Conservation (phyloP, 2,329 filamentous ascomycete genomes). For the Penicillium crustosum region DNA sequence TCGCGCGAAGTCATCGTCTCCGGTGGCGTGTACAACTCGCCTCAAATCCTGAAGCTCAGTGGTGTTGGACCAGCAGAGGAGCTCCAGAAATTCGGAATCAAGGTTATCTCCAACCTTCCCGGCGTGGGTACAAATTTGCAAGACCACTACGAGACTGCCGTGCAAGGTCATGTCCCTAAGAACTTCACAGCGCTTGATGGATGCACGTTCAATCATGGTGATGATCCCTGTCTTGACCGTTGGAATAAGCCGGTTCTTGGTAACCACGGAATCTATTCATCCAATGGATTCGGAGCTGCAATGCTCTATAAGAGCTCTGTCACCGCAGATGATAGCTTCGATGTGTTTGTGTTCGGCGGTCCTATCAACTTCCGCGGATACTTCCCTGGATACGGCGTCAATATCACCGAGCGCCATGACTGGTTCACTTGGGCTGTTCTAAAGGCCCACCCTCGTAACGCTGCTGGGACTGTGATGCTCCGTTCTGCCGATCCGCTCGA, state of each 20-base stretch:
- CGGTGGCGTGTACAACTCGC: conserved; percentile 61
- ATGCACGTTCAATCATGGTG: conserved; percentile 32
- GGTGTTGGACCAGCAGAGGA: conserved; percentile 61
- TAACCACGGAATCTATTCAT: conserved; percentile 45
- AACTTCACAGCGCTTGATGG: conserved; percentile 34
- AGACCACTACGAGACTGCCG: conserved; percentile 50
- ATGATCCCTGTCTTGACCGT: conserved; percentile 46
- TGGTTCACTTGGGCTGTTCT: conserved; percentile 52
- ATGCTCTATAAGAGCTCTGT: conserved; percentile 41
- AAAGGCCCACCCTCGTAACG: conserved; percentile 64
- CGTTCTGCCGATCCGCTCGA: conserved; percentile 63
- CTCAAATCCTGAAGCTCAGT: conserved; percentile 64
- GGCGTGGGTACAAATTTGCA: conserved; percentile 66
- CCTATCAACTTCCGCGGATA: conserved; percentile 59
- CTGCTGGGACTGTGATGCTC: conserved; percentile 62
- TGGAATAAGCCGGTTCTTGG: conserved; percentile 44
- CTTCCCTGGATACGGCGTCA: conserved; percentile 45
- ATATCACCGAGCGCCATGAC: conserved; percentile 42
- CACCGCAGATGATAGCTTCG: conserved; percentile 48
- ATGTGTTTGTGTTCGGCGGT: conserved; percentile 57
- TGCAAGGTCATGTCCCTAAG: conserved; percentile 42
- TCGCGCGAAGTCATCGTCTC: conserved; percentile 49
- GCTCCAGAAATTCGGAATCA: conserved; percentile 56
- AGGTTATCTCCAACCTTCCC: conserved; percentile 55
- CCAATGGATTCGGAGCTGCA: conserved; percentile 57